Base-by-base conservation (phyloP, 2,329 filamentous ascomycete species). In the Ascochyta pisi region DNA sequence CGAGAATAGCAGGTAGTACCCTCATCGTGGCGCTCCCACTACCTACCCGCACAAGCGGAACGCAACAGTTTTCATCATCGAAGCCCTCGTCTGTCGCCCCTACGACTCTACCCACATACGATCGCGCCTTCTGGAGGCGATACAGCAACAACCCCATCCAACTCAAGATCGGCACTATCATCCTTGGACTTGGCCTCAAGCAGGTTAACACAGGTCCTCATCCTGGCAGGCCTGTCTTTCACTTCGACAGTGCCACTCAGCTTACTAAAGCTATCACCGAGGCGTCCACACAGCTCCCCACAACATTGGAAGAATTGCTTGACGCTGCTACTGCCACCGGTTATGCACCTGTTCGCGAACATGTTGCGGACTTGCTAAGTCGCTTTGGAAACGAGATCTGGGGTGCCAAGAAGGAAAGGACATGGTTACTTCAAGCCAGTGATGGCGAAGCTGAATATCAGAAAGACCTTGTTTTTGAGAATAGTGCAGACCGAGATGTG, bases 11-110 rank as follows among this genome's bases (percentile, higher is more conserved):
- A 26, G 52, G 40, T n/a, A 29, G 42, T n/a, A 41, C 31, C 13
- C 46, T 55, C 22, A 16, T 45, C 23, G 12, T 55, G 27, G 53
- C 53, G 22, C 37, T 55, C n/a, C 29, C 41, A 24, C 26, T 54
- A 7, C 38, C 50, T 9, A 5, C 27, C 16, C 15, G 4, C 15
- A 26, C 27, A 22, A 22, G n/a, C 2, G 22, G 8, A 10, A 27
- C 15, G 7, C 41, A 22, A 2, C 4, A 5, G 4, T 16, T 1
- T 35, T 15, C 19, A 13, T 24, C 37, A 13, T 19, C 19, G 4
- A 13, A 22, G 16, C 8, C 19, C 12, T 39, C 19, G 6, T 22
- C 37, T 22, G 16, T 12, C 15, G 29, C 23, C n/a, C 31, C 31
- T 22, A 1, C 16, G 5, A 8, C 29, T 16, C 6, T 55, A 13